Base-by-base conservation (phyloP, 495 filamentous ascomycete genomes). In the Astrothelium macrocarpum region DNA sequence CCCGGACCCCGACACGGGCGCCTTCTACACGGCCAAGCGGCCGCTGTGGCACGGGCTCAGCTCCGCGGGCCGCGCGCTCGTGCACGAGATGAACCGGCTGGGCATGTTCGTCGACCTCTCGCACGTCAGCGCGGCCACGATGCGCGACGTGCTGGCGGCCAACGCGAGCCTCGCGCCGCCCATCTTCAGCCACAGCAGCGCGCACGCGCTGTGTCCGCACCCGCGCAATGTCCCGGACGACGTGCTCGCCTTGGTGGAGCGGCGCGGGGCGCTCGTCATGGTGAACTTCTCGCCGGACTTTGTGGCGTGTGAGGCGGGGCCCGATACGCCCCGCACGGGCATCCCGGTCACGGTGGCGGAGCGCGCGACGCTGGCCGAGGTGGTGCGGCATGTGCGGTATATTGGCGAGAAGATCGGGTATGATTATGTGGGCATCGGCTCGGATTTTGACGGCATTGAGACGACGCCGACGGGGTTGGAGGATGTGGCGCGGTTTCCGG, bases 401-500 rank as follows among this genome's bases (percentile, higher is more conserved):
- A 86, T 92, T 62, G 88, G 85, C 5, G 69, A 84, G 29, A 66
- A 85, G 42, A 86, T 89, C 56, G 89, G 89, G 20, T 91, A 81
- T 67, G 85, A 88, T 14, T 79, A 91, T 73, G 88, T 91, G 20
- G 89, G 89, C 0, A 67, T 91, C 32, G 88, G 89, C 0, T 84
- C 82, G 18, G 88, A 92, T 72, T 91, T 86, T 67, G 89, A 90
- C 65, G 89, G 89, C 28, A 82, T 77, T 12, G 64, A 64, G 1
- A 72, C 60, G 0, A 81, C 81, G 0, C 87, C 87, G 0, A 69
- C 73, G 65, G 87, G 87, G 0, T 66, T 90, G 66, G 85, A 85
- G 25, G 91, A 96, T 74, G 91, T 97, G 31, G 85, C 85, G 59
- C 90, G 88, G 71, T 95, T 85, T 72, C 93, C 94, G 1, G 84